phyloP scores from a whole-genome alignment of 2,329 filamentous ascomycete species.

The Ilyonectria mors-panacis region DNA sequence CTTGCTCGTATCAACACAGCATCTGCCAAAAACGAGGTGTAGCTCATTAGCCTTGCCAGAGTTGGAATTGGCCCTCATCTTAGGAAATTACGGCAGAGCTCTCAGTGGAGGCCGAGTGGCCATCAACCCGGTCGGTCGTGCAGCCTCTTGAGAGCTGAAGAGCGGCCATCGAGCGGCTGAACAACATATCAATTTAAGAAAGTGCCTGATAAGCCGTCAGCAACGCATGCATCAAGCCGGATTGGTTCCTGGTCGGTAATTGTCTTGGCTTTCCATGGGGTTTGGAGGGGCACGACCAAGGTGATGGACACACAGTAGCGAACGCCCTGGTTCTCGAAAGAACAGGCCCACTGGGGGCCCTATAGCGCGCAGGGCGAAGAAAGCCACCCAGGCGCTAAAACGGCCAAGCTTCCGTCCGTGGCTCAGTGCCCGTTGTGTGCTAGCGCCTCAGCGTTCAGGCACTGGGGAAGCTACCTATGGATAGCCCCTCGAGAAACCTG shows the following conservation, averaged over 20 bases:
- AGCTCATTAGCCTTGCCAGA: constrained; percentile 29
- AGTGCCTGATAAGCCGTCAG: constrained; percentile 29
- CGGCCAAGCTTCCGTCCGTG: constrained; percentile 38
- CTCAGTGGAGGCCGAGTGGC: constrained; percentile 40
- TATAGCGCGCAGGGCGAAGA: neutral
- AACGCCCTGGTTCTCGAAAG: neutral
- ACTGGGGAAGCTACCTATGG: neutral
- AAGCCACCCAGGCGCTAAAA: constrained; percentile 34
- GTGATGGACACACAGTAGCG: neutral
- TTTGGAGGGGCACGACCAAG: neutral
- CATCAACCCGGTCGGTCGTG: constrained; percentile 36
- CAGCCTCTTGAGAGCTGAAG: constrained; percentile 11
- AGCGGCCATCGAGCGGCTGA: constrained; percentile 19
- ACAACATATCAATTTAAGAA: constrained; percentile 22
- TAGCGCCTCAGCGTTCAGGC: constrained; percentile 11
- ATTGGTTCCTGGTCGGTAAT: constrained; percentile 21
- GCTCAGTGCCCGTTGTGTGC: constrained; percentile 38
- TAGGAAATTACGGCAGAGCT: constrained; percentile 47
- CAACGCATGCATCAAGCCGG: constrained; percentile 13
- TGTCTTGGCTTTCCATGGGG: constrained; percentile 11
- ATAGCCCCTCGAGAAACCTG: constrained; percentile 2
- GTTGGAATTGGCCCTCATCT: constrained; percentile 48
- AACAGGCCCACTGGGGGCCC: neutral
- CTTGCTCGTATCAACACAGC: constrained; percentile 12
- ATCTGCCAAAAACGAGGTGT: constrained; percentile 25